Evolutionary conservation across 495 filamentous ascomycete genomes (phyloP), one percentile per base, ranked within the genome.

Genomic region (Penicillium mononematosum): DNA sequence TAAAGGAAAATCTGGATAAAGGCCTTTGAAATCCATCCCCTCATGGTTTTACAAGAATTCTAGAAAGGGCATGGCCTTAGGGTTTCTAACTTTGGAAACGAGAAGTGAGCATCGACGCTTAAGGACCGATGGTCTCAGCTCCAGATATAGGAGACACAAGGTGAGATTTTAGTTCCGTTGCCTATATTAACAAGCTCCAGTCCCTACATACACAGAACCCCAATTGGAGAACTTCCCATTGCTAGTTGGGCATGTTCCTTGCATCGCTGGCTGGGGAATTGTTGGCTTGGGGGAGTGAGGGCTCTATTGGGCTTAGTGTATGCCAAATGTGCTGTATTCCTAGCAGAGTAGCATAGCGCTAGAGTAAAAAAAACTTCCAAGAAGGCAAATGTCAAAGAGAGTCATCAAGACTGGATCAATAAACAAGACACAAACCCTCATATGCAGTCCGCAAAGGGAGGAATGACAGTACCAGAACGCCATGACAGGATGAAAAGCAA

Each of bases 161-260:
- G 24, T 16, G 44, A 29, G 44, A 45, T 45, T 27, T 45, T 24
- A 45, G 19, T 16, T 8, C 19, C 6, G 6, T 47, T 38, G 27
- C 43, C 9, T 29, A 42, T 47, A 20, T 4, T 5, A 19, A 24
- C 20, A 5, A 38, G 32, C 17, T 25, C 19, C 12, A 34, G 45
- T 12, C 24, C 19, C 34, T 38, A 16, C 14, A 3, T 38, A n/a
- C 34, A 38, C 34, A 14, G 14, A 5, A 5, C 5, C 34, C 4
- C 12, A 36, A 16, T 36, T 80, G 5, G 80, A 81, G 61, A 66
- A 66, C n/a, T 72, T 63, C 44, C 31, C 67, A 10, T 39, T 72
- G 20, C 39, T 72, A 0, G 69, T 68, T 10, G 65, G 56, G 58
- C 19, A 39, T 67, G 29, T 29, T 58, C 1, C 53, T 70, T 38